phyloP scores from a whole-genome alignment of 2,329 filamentous ascomycete genomes.

The Xylaria multiplex region DNA sequence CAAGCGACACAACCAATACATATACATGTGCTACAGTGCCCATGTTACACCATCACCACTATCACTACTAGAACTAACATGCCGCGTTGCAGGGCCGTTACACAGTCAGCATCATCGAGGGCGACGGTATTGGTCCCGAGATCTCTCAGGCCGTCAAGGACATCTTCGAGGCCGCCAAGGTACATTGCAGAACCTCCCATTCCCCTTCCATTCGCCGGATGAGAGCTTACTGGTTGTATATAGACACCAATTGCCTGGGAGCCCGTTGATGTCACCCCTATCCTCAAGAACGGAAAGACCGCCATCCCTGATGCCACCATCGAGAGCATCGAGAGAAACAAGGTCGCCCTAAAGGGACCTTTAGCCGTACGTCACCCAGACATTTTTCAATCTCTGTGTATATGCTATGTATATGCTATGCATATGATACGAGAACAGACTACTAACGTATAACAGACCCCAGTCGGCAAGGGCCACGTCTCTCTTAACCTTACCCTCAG shows the following conservation, averaged over 20 bases:
- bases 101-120: slow-evolving; percentile 96
- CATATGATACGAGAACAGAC: background rate
- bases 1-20: background rate
- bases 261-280: slow-evolving; percentile 93
- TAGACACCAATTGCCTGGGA: slow-evolving; percentile 96
- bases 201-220: background rate
- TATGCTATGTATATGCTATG: too few species aligned
- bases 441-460: slow-evolving; percentile 68
- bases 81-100: slow-evolving; percentile 78
- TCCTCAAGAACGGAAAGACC: slow-evolving; percentile 93
- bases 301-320: slow-evolving; percentile 94
- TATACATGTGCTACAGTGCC: slow-evolving; percentile 27
- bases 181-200: slow-evolving; percentile 56
- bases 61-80: slow-evolving; percentile 38
- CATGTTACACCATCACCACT: background rate
- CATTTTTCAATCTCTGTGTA: slow-evolving; percentile 17
- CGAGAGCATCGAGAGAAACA: slow-evolving; percentile 92
- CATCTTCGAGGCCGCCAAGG: slow-evolving; percentile 95
- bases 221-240: slow-evolving; percentile 19
- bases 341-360: slow-evolving; percentile 97
- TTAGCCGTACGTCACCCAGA: slow-evolving; percentile 75
- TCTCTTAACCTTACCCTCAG: slow-evolving; percentile 98
- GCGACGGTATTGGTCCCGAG: slow-evolving; percentile 98
- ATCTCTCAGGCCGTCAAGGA: slow-evolving; percentile 98
- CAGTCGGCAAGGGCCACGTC: slow-evolving; percentile 98